Evolutionary conservation across 1,284 basidiomycete genomes (phyloP).

Genomic region (Agaricales sp.): DNA sequence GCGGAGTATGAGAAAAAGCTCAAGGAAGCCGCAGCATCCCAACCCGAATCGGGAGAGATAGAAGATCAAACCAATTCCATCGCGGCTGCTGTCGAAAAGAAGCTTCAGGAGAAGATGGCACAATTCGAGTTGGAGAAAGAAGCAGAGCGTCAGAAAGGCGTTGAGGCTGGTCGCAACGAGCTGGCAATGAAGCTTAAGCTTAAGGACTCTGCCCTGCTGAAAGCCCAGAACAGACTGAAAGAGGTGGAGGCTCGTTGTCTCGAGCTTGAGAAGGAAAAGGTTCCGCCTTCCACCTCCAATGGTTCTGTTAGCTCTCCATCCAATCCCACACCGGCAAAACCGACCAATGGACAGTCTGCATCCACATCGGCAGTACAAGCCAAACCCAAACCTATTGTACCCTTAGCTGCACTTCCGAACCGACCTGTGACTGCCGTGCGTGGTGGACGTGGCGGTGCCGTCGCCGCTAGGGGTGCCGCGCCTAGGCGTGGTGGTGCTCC

Average conservation of each 20-base stretch:
- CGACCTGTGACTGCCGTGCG: neutral
- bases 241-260: slow-evolving; percentile 53
- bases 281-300: neutral
- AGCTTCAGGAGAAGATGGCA: slow-evolving; percentile 33
- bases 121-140: no score
- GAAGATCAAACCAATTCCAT: slow-evolving; percentile 34
- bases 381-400: slow-evolving; percentile 11
- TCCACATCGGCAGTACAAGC: slow-evolving; percentile 15
- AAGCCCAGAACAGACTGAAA: slow-evolving; percentile 48
- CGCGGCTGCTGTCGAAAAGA: slow-evolving; percentile 38
- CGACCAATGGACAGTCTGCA: slow-evolving; percentile 10
- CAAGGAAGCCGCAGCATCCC: slow-evolving; percentile 28
- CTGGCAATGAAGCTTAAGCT: slow-evolving; percentile 47
- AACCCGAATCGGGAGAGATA: slow-evolving; percentile 15
- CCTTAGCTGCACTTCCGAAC: slow-evolving; percentile 4
- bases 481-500: slow-evolving; percentile 1
- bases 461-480: slow-evolving; percentile 4
- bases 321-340: slow-evolving; percentile 11
- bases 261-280: slow-evolving; percentile 34
- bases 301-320: slow-evolving; percentile 21
- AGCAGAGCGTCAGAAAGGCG: slow-evolving; percentile 48
- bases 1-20: slow-evolving; percentile 47
- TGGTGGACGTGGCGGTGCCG: neutral
- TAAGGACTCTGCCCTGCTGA: slow-evolving; percentile 57
- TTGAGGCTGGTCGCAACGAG: slow-evolving; percentile 59